Percentiles rank a stretch among this genome's conserved stretches.
Evolutionary conservation across 257 asterid genomes (phyloP).

Genomic region (Solanum gandarillasii): DNA sequence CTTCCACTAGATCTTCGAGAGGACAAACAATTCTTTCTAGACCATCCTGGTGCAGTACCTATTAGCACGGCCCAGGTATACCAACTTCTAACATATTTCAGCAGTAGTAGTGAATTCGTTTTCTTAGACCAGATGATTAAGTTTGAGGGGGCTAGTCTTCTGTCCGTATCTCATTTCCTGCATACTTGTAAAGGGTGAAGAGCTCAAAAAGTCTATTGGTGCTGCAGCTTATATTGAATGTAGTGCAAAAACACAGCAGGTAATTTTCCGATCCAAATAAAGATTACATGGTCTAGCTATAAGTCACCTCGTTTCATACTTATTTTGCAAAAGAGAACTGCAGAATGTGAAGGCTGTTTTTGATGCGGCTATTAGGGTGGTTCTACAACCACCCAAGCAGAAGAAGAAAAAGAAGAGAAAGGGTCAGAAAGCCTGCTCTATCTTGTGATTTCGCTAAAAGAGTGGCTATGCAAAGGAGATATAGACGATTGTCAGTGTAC

Average conservation of each 20-base stretch:
- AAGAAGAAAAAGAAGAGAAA: slow-evolving; percentile 69
- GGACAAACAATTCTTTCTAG: slow-evolving; percentile 53
- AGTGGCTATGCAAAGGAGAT: not conserved
- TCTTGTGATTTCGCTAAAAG: slow-evolving; percentile 21
- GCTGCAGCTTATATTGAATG: slow-evolving; percentile 78
- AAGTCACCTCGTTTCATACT: not conserved
- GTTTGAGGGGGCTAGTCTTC: not conserved
- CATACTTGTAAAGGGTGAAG: slow-evolving; percentile 54
- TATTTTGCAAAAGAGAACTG: not conserved
- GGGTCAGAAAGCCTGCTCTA: slow-evolving; percentile 51
- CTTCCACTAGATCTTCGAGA: slow-evolving; percentile 62
- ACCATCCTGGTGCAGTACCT: slow-evolving; percentile 72
- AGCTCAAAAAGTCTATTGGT: slow-evolving; percentile 67
- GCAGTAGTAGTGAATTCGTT: not conserved
- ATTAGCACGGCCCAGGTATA: slow-evolving; percentile 49
- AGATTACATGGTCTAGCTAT: not conserved
- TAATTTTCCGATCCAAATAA: not conserved
- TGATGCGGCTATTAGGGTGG: slow-evolving; percentile 72
- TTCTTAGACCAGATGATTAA: not conserved
- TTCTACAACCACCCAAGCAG: slow-evolving; percentile 63
- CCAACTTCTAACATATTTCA: not conserved
- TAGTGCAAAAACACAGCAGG: slow-evolving; percentile 82
- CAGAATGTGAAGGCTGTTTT: slow-evolving; percentile 77
- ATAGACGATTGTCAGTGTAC: not conserved
- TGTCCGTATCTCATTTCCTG: not conserved